Evolutionary conservation across 306 rosid genomes (phyloP).

Genomic region (Arachis stenosperma): DNA sequence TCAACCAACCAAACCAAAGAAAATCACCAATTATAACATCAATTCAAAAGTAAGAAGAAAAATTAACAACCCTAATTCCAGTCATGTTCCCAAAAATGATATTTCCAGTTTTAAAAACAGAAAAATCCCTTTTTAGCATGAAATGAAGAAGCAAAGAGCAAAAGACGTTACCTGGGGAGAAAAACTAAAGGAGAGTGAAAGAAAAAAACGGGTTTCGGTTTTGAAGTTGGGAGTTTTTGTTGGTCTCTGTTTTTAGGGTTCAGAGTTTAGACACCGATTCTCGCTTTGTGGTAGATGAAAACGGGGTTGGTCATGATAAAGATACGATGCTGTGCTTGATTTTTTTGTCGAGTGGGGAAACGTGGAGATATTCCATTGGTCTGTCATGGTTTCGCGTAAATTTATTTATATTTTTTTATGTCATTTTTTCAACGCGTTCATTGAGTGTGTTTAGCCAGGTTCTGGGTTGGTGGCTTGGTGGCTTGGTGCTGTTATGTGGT

Average conservation of each 20-base stretch:
- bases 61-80: background rate
- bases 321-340: background rate
- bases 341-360: constrained; percentile 3
- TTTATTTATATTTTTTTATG: background rate
- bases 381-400: constrained; percentile 12
- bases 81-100: background rate
- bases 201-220: background rate
- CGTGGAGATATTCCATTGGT: constrained; percentile 35
- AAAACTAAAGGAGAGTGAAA: background rate
- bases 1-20: constrained; percentile 24
- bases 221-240: background rate
- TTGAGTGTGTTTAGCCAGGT: background rate
- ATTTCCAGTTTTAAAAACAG: background rate
- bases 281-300: constrained; percentile 1
- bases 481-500: background rate
- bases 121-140: background rate
- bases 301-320: constrained; percentile 19
- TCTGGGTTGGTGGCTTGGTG: background rate
- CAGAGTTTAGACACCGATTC: background rate
- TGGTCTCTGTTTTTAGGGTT: constrained; percentile 12
- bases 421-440: background rate
- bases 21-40: constrained; percentile 20
- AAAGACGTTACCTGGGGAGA: constrained; percentile 15
- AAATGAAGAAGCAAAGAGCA: background rate
- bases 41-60: constrained; percentile 10